phyloP scores from a whole-genome alignment of 192 early-diverging fungal genomes.

The Entomortierella chlamydospora region DNA sequence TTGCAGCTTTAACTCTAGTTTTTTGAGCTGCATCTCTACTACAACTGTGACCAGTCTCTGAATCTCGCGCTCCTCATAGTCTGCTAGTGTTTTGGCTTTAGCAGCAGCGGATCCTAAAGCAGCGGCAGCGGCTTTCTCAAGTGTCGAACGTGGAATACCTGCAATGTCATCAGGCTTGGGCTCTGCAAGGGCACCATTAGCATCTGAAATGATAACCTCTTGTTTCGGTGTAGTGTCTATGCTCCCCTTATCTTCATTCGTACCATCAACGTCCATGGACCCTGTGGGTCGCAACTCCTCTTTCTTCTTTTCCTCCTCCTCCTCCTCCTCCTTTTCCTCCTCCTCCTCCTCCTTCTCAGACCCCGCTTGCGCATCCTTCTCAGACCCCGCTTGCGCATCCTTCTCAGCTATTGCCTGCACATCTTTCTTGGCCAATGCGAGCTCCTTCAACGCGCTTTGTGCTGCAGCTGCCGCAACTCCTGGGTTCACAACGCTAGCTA shows the following conservation, averaged over 20 bases:
- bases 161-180: slow-evolving; percentile 23
- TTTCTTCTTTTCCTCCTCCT: too few relatives aligned
- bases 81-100: slow-evolving; percentile 85
- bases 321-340: too few relatives aligned
- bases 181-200: slow-evolving; percentile 4
- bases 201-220: slow-evolving; percentile 12
- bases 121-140: slow-evolving; percentile 85
- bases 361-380: slow-evolving; percentile 15
- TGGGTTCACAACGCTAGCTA: slow-evolving; percentile 88
- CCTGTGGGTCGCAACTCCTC: slow-evolving; percentile 10
- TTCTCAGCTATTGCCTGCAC: slow-evolving; percentile 22
- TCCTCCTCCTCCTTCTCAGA: too few relatives aligned
- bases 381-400: slow-evolving; percentile 19
- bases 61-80: slow-evolving; percentile 89
- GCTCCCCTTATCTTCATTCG: slow-evolving; percentile 9
- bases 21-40: slow-evolving; percentile 88
- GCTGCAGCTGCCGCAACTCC: slow-evolving; percentile 89
- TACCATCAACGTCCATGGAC: slow-evolving; percentile 51
- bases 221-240: neutral
- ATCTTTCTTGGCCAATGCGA: slow-evolving; percentile 56
- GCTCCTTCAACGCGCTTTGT: slow-evolving; percentile 81
- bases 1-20: slow-evolving; percentile 91
- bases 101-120: slow-evolving; percentile 94
- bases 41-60: slow-evolving; percentile 83
- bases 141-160: slow-evolving; percentile 56